phyloP scores from a whole-genome alignment of 257 asterid genomes.

The Solanum megistacrolobum region DNA sequence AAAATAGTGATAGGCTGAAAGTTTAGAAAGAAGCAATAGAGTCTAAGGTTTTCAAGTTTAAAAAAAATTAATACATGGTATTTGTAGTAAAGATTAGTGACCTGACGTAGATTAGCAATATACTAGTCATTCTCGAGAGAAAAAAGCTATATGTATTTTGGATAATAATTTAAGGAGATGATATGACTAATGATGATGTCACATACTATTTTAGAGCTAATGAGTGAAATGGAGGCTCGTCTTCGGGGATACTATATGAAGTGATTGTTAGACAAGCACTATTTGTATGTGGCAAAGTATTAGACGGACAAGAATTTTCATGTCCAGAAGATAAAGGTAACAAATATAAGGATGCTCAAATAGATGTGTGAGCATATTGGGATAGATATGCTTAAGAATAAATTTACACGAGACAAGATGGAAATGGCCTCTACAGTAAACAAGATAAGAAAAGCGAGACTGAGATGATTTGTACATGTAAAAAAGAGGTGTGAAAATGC shows the following conservation, averaged over 20 bases:
- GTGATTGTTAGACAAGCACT: background rate
- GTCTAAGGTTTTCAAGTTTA: no score
- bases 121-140: background rate
- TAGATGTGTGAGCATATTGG: no score
- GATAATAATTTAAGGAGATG: background rate
- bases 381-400: background rate
- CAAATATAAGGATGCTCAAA: no score
- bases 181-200: background rate
- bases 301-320: background rate
- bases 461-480: no score
- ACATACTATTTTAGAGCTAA: background rate
- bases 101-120: background rate
- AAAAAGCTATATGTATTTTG: background rate
- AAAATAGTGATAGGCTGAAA: no score
- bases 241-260: background rate
- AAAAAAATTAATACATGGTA: background rate
- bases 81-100: background rate
- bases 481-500: background rate
- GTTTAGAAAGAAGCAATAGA: background rate
- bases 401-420: background rate
- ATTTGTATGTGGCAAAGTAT: background rate
- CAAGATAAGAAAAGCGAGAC: no score
- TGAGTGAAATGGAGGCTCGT: background rate
- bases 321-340: background rate
- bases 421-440: background rate